phyloP scores from a whole-genome alignment of 139 green algal species.

The Diplosphaera chodatii region DNA sequence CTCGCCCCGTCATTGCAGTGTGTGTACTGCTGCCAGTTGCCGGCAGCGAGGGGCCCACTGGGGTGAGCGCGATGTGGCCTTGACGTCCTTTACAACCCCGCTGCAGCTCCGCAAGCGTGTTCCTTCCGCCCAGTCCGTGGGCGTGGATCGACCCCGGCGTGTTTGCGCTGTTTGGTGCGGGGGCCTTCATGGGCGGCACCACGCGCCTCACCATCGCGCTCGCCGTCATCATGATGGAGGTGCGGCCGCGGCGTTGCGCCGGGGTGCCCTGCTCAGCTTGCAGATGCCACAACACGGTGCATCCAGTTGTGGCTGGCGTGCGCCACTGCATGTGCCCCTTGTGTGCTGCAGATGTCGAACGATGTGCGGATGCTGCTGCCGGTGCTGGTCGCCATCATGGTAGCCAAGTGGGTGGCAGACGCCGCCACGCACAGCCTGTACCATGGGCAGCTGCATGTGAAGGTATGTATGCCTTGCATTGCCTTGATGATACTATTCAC shows the following conservation, averaged over 20 bases:
- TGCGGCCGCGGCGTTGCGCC: conserved; percentile 10
- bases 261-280: no score
- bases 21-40: no score
- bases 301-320: no score
- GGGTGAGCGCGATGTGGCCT: no score
- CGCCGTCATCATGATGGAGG: conserved; percentile 89
- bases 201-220: conserved; percentile 82
- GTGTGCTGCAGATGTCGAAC: conserved; percentile 58
- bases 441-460: conserved; percentile 68
- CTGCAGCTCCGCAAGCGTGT: conserved; percentile 30
- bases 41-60: no score
- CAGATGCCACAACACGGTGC: no score
- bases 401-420: conserved; percentile 78
- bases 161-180: conserved; percentile 82
- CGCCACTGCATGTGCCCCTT: no score
- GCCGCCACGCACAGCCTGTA: conserved; percentile 70
- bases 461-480: no score
- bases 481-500: no score
- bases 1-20: no score
- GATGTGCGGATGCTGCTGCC: conserved; percentile 87
- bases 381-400: conserved; percentile 75
- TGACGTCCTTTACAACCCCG: no score
- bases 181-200: conserved; percentile 86
- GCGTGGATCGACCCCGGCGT: conserved; percentile 82
- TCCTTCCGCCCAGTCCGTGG: conserved; percentile 54